Base-by-base conservation (phyloP, 306 rosid genomes). In the Lupinus albus region DNA sequence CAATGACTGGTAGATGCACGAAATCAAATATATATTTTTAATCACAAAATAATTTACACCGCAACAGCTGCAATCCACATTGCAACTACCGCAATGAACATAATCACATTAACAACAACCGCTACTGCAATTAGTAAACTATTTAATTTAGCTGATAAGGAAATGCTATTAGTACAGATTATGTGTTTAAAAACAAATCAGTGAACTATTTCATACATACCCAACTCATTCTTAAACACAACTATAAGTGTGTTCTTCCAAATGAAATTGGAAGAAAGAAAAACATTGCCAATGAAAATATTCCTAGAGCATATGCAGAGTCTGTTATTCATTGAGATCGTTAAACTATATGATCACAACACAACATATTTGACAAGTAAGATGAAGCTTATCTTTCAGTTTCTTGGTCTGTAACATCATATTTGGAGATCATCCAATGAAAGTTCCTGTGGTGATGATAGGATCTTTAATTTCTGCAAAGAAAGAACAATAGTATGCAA, bases 361-460 rank as follows among this genome's bases (percentile, higher is more conserved):
- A 83, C 14, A 73, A 83, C 14, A 73, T 70, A 58, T 74, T 72
- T 36, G 58, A 38, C 60, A 56, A 71, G 32, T 1, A 18, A 48
- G 68, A 63, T 42, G 61, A 61, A 52, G 70, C 61, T 36, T 56
- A 52, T 67, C 72, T 33, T 36, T 63, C 44, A 61, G 63, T 54
- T 74, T 77, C 73, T 75, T 57, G 69, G 67, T 45, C 62, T 11
- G 10, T 33, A 55, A 50, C 25, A 20, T 88, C 85, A 93, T 73
- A 93, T 89, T 73, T 83, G 89, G 68, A 93, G 97, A 80, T 93
- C 96, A 57, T 93, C 99, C 77, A 93, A 77, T n/a, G 97, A 86
- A 46, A 90, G 86, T 56, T 88, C 99, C 7, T 84, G 57, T 9
- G 74, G 57, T 9, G 74, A 77, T 3, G 85, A 64, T 73, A 93